A percentile compares a stretch with the other conserved stretches of the same genome.
Conservation (phyloP, 2,329 filamentous ascomycete species). For the Neoarthrinium moseri region DNA sequence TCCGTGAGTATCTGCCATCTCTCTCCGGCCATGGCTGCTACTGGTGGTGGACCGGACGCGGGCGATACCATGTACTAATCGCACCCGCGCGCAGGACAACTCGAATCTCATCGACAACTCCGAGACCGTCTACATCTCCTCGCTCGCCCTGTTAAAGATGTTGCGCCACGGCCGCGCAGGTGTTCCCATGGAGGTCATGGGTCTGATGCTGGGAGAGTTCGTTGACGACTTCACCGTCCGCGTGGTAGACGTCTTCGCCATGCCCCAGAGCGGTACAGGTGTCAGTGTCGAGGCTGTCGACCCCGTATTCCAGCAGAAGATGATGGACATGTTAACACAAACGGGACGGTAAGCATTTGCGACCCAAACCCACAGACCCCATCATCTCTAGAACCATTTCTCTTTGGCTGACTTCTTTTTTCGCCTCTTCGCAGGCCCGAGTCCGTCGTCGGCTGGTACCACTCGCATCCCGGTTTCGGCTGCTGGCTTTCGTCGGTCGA, state of each 20-base stretch:
- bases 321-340: conserved; percentile 99
- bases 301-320: conserved; percentile 98
- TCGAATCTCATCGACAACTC: conserved; percentile 95
- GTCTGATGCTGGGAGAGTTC: conserved; percentile 97
- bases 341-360: conserved; percentile 75
- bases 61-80: not conserved
- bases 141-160: conserved; percentile 96
- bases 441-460: conserved; percentile 98
- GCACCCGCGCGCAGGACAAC: conserved; percentile 65
- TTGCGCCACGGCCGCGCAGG: conserved; percentile 93
- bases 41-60: too few relatives aligned
- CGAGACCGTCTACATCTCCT: conserved; percentile 99
- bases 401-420: conserved; percentile 6
- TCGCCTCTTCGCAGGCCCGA: conserved; percentile 64
- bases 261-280: conserved; percentile 97
- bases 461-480: conserved; percentile 97
- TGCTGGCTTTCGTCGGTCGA: conserved; percentile 99
- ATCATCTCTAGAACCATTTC: not conserved
- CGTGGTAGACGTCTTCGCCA: conserved; percentile 97
- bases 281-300: conserved; percentile 98
- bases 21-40: too few relatives aligned
- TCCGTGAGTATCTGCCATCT: conserved; percentile 46
- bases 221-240: conserved; percentile 98
- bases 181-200: conserved; percentile 99
- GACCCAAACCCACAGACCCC: too few relatives aligned